Percentiles rank a stretch among this genome's conserved stretches.
Conservation (phyloP, 495 filamentous ascomycete genomes). For the Sphaerosporella brunnea region DNA sequence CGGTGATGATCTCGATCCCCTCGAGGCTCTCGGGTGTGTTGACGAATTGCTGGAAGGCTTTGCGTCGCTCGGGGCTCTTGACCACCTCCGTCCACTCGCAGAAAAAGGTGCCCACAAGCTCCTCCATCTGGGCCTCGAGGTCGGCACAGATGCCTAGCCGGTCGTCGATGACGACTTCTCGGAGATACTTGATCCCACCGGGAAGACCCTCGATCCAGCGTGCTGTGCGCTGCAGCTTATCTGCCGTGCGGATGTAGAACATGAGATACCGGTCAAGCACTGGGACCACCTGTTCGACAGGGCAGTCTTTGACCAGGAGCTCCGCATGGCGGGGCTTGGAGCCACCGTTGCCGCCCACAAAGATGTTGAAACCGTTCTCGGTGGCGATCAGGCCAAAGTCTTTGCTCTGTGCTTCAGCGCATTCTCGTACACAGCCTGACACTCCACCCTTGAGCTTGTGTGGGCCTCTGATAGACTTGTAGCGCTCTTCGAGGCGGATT, state of each 20-base stretch:
- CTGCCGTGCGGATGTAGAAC: slow-evolving; percentile 93
- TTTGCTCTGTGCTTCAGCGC: slow-evolving; percentile 62
- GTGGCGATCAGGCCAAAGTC: slow-evolving; percentile 80
- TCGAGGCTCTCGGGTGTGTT: slow-evolving; percentile 62
- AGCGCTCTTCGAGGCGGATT: slow-evolving; percentile 76
- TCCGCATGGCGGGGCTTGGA: slow-evolving; percentile 73
- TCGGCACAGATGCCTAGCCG: slow-evolving; percentile 73
- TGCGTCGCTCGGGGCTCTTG: slow-evolving; percentile 45
- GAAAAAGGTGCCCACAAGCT: slow-evolving; percentile 74
- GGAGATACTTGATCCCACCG: slow-evolving; percentile 70
- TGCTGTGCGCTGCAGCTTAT: slow-evolving; percentile 86
- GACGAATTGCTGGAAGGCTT: slow-evolving; percentile 65
- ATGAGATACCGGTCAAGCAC: slow-evolving; percentile 83
- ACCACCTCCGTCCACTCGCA: slow-evolving; percentile 91
- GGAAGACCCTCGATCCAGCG: slow-evolving; percentile 82
- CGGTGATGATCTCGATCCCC: slow-evolving; percentile 51
- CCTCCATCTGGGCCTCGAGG: slow-evolving; percentile 79
- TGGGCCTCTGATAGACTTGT: slow-evolving; percentile 78
- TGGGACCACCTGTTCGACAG: slow-evolving; percentile 66
- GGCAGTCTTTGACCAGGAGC: slow-evolving; percentile 79
- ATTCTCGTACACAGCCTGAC: slow-evolving; percentile 82
- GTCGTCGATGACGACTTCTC: slow-evolving; percentile 72
- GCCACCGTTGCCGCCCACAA: slow-evolving; percentile 83
- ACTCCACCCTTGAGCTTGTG: slow-evolving; percentile 94
- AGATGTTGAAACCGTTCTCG: slow-evolving; percentile 91